Evolutionary conservation across 805 yeast genomes (phyloP), one percentile per base, ranked within the genome.

Genomic region (Ogataea ramenticola): DNA sequence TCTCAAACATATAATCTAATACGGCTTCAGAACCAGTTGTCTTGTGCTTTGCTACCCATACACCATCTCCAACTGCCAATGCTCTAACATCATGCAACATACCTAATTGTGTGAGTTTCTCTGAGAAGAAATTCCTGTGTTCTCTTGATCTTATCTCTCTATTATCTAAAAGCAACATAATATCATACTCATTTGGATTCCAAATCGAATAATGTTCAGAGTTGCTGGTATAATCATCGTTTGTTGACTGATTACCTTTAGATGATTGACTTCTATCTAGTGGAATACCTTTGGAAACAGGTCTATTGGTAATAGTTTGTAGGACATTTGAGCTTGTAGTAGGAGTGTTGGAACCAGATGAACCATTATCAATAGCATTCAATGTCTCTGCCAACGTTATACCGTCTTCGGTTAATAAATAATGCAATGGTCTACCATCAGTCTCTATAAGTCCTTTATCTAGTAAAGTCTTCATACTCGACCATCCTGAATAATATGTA

Each of bases 31-130:
- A 72, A 1, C 74, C 71, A 0, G 86, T 74, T 0, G 47, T 52
- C 42, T 67, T 74, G 54, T 88, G 75, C 44, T 74, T 72, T 0
- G 96, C 99, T 3, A 89, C 71, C 99, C 98, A 93, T 10, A 84
- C 49, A 1, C 83, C 82, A 65, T 93, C 99, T 6, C 99, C 98
- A 2, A 90, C 77, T 0, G 93, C 66, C 26, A 93, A 67, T 1
- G 86, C 67, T 40, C 76, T 61, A 1, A 73, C 75, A 19, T 76
- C 81, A 41, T 76, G 67, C 3, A 64, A 60, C 1, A 84, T 67
- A 0, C 80, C 81, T 10, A 67, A 56, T 17, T 67, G 61, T 0
- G 55, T 57, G 16, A 91, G 65, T 35, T 81, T 75, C 2, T 67
- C 70, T 1, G 70, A 63, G 55, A 93, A 89, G 58, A 76, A 88